Base-by-base conservation (phyloP, 352 stramenopile genomes). In the Phytopythium cucurbitacearum region DNA sequence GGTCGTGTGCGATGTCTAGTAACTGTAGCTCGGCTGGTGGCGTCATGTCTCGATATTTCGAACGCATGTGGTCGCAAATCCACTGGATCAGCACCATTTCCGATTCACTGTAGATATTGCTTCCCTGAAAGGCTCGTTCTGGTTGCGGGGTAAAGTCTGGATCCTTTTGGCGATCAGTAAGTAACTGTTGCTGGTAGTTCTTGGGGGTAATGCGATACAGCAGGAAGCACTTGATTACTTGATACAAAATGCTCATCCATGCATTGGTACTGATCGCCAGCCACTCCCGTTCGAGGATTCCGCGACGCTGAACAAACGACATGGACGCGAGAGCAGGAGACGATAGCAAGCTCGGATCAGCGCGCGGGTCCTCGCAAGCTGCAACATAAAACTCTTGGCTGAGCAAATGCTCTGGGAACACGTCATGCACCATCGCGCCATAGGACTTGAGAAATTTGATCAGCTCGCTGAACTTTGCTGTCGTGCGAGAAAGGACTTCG, bases 181-280 rank as follows among this genome's bases (percentile, higher is more conserved):
- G 33, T 6, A 67, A 51, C 44, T 81, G 73, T 45, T 73, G 62
- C 6, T 65, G 57, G 35, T 96, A 94, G 4, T 69, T 65, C 52
- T 96, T 97, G 36, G 71, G 80, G 3, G 87, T 97, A 38, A 98
- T 85, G 4, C 93, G 74, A 33, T 80, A 87, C 1, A 98, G 62
- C 36, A 98, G 59, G 59, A 98, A 98, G 38, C 96, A 92, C 51
- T 97, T 96, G 56, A 98, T 72, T 5, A 93, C 73, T 56, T 98
- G 90, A 37, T 92, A 91, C 13, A 97, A 49, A 6, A 97, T 73
- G 48, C 85, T 82, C 64, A 94, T 89, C 90, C 89, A 97, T 3
- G 86, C 79, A 12, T 57, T 59, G 0, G 46, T 48, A 44, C 73
- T 92, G 5, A 93, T 51, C 0, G 34, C 28, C 0, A 32, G 48